A percentile compares a stretch with the other conserved stretches of the same genome.
These are phyloP conservation scores for Globisporangium rhizosaccharum DNA, from an alignment of 352 stramenopile species.

Conservation along the genomic window DNA sequence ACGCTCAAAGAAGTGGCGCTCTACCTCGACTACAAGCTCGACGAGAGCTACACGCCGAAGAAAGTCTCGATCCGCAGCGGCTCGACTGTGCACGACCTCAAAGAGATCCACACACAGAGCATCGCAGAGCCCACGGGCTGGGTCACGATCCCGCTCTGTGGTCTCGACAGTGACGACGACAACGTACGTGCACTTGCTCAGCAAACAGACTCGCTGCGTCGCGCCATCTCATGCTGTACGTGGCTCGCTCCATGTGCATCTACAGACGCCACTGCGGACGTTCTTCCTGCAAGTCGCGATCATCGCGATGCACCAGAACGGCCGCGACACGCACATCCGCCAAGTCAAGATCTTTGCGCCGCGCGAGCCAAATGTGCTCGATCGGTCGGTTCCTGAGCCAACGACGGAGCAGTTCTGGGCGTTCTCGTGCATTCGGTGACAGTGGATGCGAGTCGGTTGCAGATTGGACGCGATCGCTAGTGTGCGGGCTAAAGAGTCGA, in stretches of 20 bases:
- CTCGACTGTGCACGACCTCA: conserved; percentile 94
- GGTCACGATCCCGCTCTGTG: conserved; percentile 83
- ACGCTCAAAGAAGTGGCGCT: conserved; percentile 92
- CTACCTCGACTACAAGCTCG: conserved; percentile 97
- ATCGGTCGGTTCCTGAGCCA: conserved; percentile 42
- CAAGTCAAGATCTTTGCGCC: conserved; percentile 92
- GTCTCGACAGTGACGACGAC: conserved; percentile 48
- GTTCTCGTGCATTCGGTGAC: conserved; percentile 53
- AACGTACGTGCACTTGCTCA: neutral
- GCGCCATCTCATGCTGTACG: neutral
- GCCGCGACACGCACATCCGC: conserved; percentile 93
- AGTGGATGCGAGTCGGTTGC: neutral
- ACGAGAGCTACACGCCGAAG: conserved; percentile 98
- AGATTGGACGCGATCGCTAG: too few species aligned
- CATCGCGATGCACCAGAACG: conserved; percentile 98
- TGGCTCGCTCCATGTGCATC: neutral
- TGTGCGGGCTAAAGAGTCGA: too few species aligned
- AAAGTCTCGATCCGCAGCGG: conserved; percentile 91
- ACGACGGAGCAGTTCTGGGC: conserved; percentile 68
- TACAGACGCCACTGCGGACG: conserved; percentile 52
- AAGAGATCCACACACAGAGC: conserved; percentile 90
- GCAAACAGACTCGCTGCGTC: too few species aligned
- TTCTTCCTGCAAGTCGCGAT: conserved; percentile 97
- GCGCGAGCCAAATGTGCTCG: conserved; percentile 44
- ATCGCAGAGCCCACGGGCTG: conserved; percentile 93